Evolutionary conservation across 164 flowering plant genomes (phyloP).

Genomic region (Tetracentron sinense): DNA sequence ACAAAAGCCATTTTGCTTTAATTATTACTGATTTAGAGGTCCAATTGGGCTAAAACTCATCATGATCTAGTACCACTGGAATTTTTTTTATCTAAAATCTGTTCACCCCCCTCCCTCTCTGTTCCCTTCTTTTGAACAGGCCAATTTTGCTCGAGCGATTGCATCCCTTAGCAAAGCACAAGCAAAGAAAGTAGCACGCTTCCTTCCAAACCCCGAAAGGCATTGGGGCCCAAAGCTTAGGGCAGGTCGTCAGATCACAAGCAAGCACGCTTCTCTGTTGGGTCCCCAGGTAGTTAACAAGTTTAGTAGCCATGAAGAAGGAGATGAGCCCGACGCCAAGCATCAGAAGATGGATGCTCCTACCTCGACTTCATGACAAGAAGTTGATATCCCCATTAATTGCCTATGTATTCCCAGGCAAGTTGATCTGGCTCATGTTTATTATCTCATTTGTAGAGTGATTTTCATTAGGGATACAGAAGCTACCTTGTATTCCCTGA

Average conservation of each 20-base stretch:
- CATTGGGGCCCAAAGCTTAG: slow-evolving; percentile 98
- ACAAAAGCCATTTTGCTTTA: too few relatives aligned
- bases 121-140: slow-evolving; percentile 32
- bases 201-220: slow-evolving; percentile 94
- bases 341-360: slow-evolving; percentile 63
- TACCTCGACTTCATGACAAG: slow-evolving; percentile 15
- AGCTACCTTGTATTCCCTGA: too few relatives aligned
- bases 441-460: too few relatives aligned
- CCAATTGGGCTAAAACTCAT: too few relatives aligned
- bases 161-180: slow-evolving; percentile 94
- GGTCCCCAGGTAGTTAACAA: slow-evolving; percentile 66
- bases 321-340: slow-evolving; percentile 52
- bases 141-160: slow-evolving; percentile 87
- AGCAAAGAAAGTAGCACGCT: slow-evolving; percentile 88
- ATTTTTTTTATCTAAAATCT: too few relatives aligned
- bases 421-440: too few relatives aligned
- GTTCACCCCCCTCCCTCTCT: too few relatives aligned
- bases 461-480: too few relatives aligned
- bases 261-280: slow-evolving; percentile 83
- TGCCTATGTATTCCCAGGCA: background rate
- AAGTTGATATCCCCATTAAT: background rate
- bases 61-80: too few relatives aligned
- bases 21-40: too few relatives aligned
- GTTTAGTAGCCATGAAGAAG: slow-evolving; percentile 33
- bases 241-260: slow-evolving; percentile 88